A percentile compares a stretch with the other conserved stretches of the same genome.
These are phyloP conservation scores for Mortierella claussenii DNA, from an alignment of 192 early-diverging fungal species.

Conservation along the genomic window DNA sequence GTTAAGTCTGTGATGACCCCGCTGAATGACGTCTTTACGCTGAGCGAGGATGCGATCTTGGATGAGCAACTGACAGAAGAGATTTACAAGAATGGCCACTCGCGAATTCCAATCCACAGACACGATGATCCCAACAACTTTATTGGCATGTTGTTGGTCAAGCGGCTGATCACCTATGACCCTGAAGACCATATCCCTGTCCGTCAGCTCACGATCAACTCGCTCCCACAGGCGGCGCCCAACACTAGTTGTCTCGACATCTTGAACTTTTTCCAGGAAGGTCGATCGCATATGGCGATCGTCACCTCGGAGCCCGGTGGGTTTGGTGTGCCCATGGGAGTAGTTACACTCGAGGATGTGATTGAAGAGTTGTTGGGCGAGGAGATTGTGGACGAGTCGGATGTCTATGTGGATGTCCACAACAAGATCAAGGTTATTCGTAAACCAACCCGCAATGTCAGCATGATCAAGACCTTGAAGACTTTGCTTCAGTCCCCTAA, in stretches of 20 bases:
- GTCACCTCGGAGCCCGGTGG: constrained; percentile 63
- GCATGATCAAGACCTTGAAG: constrained; percentile 47
- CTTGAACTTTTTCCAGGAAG: constrained; percentile 86
- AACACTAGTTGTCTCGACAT: constrained; percentile 77
- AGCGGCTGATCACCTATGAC: constrained; percentile 78
- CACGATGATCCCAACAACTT: constrained; percentile 68
- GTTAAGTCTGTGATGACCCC: constrained; percentile 79
- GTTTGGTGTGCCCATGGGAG: constrained; percentile 69
- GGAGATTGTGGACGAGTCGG: constrained; percentile 86
- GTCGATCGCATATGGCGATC: constrained; percentile 83
- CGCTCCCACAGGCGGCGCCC: constrained; percentile 63
- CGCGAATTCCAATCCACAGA: constrained; percentile 78
- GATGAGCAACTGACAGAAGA: constrained; percentile 65
- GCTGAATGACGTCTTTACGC: constrained; percentile 72
- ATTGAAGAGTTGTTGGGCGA: constrained; percentile 88
- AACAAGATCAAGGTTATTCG: constrained; percentile 70
- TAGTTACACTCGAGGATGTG: constrained; percentile 85
- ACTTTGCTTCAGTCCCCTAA: constrained; percentile 29
- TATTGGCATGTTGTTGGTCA: constrained; percentile 83
- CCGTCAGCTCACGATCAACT: constrained; percentile 64
- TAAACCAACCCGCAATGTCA: constrained; percentile 45
- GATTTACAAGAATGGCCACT: constrained; percentile 78
- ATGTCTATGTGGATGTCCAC: constrained; percentile 66
- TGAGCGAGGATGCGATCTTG: constrained; percentile 69
- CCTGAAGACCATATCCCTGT: constrained; percentile 75